phyloP scores from a whole-genome alignment of 768 basidiomycete species.

The Boletales sp. region DNA sequence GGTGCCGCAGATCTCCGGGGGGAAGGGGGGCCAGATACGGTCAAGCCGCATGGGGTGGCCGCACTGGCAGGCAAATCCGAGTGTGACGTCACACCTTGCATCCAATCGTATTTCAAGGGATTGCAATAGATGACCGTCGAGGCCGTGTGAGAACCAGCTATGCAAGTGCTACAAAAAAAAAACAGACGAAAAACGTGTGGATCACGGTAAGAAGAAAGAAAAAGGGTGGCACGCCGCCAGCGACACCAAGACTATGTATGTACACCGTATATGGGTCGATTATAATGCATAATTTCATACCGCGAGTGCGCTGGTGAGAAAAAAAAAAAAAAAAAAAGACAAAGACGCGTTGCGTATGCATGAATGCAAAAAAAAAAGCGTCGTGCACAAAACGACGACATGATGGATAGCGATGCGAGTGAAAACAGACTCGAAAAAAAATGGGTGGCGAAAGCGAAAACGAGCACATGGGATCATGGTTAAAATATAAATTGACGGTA shows the following conservation, averaged over 20 bases:
- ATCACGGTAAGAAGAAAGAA: slow-evolving; percentile 11
- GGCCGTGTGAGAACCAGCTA: slow-evolving; percentile 14
- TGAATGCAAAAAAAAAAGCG: slow-evolving; percentile 9
- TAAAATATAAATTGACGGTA: neutral
- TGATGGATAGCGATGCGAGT: slow-evolving; percentile 24
- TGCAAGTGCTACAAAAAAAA: slow-evolving; percentile 13
- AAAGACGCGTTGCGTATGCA: slow-evolving; percentile 2
- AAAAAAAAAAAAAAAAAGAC: neutral
- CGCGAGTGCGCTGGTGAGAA: slow-evolving; percentile 3
- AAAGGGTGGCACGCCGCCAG: slow-evolving; percentile 5
- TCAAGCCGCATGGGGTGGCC: too few relatives aligned
- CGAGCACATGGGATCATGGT: slow-evolving; percentile 9
- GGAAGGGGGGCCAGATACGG: too few relatives aligned
- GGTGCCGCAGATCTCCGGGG: too few relatives aligned
- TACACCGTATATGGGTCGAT: slow-evolving; percentile 20
- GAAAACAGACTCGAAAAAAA: slow-evolving; percentile 6
- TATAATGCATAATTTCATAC: slow-evolving; percentile 28
- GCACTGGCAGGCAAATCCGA: too few relatives aligned
- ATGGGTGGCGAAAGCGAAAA: slow-evolving; percentile 11
- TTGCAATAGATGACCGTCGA: slow-evolving; percentile 12
- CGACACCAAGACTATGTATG: slow-evolving; percentile 29
- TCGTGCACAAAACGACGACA: slow-evolving; percentile 8
- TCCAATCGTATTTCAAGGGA: slow-evolving; percentile 4
- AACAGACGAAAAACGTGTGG: neutral
- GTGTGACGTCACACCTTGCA: neutral